Base-by-base conservation (phyloP, 345 rosid genomes). In the Mercurialis annua region DNA sequence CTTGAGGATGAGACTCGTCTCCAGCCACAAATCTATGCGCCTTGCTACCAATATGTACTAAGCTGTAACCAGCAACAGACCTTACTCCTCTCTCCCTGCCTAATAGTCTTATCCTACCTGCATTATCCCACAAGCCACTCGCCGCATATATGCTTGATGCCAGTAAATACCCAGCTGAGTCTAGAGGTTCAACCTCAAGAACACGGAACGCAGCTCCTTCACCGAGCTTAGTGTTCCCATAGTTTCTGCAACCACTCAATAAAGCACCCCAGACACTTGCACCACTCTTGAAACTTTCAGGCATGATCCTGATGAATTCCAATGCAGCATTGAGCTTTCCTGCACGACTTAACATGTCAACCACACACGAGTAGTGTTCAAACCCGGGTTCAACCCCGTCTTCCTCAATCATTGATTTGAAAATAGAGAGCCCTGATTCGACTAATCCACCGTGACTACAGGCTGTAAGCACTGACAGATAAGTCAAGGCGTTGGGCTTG, bases 371-470 rank as follows among this genome's bases (percentile, higher is more conserved):
- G 73, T 81, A 91, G 63, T 91, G 97, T 44, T 86, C 88, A 55
- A 71, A 56, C 2, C 57, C 75, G 10, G 81, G 92, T 30, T 62
- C 67, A 60, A 77, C 46, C 30, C 73, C 74, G 1, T 74, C 64
- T 8, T 78, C 82, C 29, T 70, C 65, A 51, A 75, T 61, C 91
- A 91, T 84, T 61, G 89, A 84, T 71, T 76, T 71, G 68, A 90
- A 81, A 64, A 88, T 48, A 43, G 74, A 50, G 43, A 90, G 77
- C 71, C 92, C 97, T 67, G 87, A 71, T 14, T 75, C 72, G 0
- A 91, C 58, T 72, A 91, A 72, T 38, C 97, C 95, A 0, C 88
- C 85, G 55, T 91, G 95, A 65, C 85, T 85, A 67, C 90, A 91
- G 12, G 95, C 95, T 30, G 92, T 78, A 20, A 91, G 78, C 53